Evolutionary conservation across 352 stramenopile genomes (phyloP), one percentile per base, ranked within the genome.

Genomic region (Halophytophthora batemanensis): DNA sequence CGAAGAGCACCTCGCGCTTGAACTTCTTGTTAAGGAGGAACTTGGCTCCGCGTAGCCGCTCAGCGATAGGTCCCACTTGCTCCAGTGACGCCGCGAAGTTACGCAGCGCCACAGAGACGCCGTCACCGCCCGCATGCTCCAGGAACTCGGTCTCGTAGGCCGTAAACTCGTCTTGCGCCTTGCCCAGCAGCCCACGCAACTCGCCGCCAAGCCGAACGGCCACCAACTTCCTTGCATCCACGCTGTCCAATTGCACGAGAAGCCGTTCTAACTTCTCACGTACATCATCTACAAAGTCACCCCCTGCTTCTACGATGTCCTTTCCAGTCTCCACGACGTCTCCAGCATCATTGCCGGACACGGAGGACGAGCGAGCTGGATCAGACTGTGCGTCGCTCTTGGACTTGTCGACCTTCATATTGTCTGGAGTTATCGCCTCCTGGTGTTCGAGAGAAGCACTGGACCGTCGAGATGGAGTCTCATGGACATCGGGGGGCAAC

Each of bases 11-110:
- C 19, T 87, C 77, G 17, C 63, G 60, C 63, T 92, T 92, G 31
- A 90, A 89, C 12, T 77, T 82, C 52, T 71, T 77, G 53, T 92
- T 92, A 19, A 92, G 68, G 47, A 92, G 38, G 50, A 87, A 87
- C 38, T 84, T 89, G 25, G 78, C 68, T 3, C 61, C 73, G 13
- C 77, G 71, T 14, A 87, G 59, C 14, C 77, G 67, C 50, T 74
- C 66, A 14, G 83, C 54, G 44, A 88, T 82, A 14, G 61, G 58
- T 19, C 71, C 77, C 7, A 88, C 70, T 38, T 85, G 77, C 2
- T 45, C 37, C 22, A 93, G 50, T 11, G 77, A 86, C 25, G 82
- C 75, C 15, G 66, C 60, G 33, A 93, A 85, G 66, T 93, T 93
- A 31, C 90, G 79, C 21, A 93, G 59, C 35, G 81, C 76, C 40